Evolutionary conservation across 2,329 filamentous ascomycete genomes (phyloP).

Genomic region (Fusarium sp.): DNA sequence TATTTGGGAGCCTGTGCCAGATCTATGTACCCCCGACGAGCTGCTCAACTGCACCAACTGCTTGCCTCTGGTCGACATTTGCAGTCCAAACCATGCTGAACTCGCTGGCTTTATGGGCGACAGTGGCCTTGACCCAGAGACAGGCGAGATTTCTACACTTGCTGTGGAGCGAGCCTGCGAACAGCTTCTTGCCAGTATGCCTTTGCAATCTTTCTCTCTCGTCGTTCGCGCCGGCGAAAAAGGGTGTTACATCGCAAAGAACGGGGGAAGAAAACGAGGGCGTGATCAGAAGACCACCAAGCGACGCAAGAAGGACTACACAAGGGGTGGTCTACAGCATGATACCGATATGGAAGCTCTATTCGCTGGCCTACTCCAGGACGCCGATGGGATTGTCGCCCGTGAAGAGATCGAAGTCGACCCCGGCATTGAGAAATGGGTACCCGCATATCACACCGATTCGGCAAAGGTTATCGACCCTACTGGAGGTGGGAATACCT

Average conservation of each 20-base stretch:
- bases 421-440: constrained; percentile 75
- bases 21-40: constrained; percentile 80
- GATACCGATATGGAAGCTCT: constrained; percentile 73
- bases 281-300: constrained; percentile 44
- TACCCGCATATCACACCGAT: constrained; percentile 78
- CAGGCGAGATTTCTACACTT: constrained; percentile 63
- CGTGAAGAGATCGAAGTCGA: constrained; percentile 71
- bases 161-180: constrained; percentile 70
- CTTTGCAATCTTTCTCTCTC: constrained; percentile 71
- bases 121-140: constrained; percentile 63
- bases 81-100: constrained; percentile 87
- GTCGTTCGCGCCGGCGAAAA: constrained; percentile 78
- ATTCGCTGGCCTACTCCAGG: constrained; percentile 68
- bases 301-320: constrained; percentile 57
- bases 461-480: constrained; percentile 79
- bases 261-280: constrained; percentile 63
- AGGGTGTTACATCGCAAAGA: constrained; percentile 74
- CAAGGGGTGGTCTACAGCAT: constrained; percentile 64
- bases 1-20: constrained; percentile 95
- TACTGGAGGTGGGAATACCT: constrained; percentile 93
- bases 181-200: constrained; percentile 72
- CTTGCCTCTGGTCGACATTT: constrained; percentile 70
- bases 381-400: constrained; percentile 63
- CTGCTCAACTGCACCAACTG: constrained; percentile 73
- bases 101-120: constrained; percentile 86